A percentile compares a stretch with the other conserved stretches of the same genome.
Conservation (phyloP, 2,329 filamentous ascomycete species). For the Drechslerella coelobrocha region DNA sequence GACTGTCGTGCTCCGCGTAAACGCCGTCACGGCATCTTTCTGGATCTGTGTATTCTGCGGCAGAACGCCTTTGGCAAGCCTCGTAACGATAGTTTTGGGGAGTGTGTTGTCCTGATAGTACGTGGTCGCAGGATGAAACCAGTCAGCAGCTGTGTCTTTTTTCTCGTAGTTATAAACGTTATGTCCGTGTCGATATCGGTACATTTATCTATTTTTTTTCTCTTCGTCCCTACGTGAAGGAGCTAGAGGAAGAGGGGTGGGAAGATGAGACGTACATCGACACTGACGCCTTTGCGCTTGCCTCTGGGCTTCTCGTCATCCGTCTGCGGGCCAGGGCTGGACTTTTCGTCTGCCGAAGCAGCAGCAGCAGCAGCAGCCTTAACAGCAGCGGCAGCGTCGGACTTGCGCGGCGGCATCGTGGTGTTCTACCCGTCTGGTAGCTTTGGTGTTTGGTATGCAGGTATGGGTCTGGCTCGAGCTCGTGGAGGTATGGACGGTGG, state of each 20-base stretch:
- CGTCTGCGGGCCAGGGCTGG: slow-evolving; percentile 22
- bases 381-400: slow-evolving; percentile 8
- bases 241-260: background rate
- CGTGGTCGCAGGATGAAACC: background rate
- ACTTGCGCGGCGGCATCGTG: slow-evolving; percentile 42
- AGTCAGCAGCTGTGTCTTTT: background rate
- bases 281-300: slow-evolving; percentile 11
- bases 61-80: slow-evolving; percentile 79
- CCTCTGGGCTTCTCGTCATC: slow-evolving; percentile 33
- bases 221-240: background rate
- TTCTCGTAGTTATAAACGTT: background rate
- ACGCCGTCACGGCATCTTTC: slow-evolving; percentile 77
- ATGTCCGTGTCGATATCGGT: background rate
- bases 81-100: slow-evolving; percentile 80
- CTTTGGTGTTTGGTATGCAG: slow-evolving; percentile 9
- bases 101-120: slow-evolving; percentile 71
- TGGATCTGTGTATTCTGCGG: slow-evolving; percentile 72
- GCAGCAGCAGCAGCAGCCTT: slow-evolving; percentile 15
- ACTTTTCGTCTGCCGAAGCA: slow-evolving; percentile 16
- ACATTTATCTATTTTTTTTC: slow-evolving; percentile 1
- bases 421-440: too few relatives aligned
- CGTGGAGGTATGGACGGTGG: too few relatives aligned
- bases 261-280: slow-evolving; percentile 34
- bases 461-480: too few relatives aligned
- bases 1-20: slow-evolving; percentile 81